Evolutionary conservation across 1,139 yeast species (phyloP).

Genomic region (Candida pseudocylindracea): DNA sequence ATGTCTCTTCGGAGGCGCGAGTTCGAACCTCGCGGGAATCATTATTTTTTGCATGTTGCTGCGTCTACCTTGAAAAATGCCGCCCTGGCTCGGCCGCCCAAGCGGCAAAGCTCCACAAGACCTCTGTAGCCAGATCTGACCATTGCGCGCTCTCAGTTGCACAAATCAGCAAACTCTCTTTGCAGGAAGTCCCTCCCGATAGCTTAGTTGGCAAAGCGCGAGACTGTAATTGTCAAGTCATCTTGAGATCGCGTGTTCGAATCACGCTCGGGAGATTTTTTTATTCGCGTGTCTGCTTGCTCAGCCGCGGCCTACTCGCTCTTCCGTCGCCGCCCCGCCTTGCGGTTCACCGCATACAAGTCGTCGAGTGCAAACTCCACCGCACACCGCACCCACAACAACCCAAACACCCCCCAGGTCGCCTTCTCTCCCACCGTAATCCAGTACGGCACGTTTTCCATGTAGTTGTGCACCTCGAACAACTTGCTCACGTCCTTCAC

Average conservation of each 20-base stretch:
- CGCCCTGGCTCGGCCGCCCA: no score
- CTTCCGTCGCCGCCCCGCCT: conserved; percentile 3
- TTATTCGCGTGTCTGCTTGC: neutral
- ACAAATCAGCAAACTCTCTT: no score
- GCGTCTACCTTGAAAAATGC: neutral
- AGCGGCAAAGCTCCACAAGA: no score
- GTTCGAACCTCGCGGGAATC: conserved; percentile 27
- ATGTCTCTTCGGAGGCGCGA: conserved; percentile 33
- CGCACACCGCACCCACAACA: conserved; percentile 73
- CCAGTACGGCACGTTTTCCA: conserved; percentile 76
- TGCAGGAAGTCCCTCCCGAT: conserved; percentile 2
- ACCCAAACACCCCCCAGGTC: conserved; percentile 81
- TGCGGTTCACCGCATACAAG: conserved; percentile 30
- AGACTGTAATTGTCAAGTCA: neutral
- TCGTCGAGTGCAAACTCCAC: conserved; percentile 81
- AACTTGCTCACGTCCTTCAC: conserved; percentile 47
- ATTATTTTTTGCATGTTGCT: no score
- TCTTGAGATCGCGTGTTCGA: neutral
- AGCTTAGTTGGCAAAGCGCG: conserved; percentile 1
- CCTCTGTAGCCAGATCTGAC: no score
- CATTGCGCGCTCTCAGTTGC: no score
- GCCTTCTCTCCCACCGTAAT: conserved; percentile 76
- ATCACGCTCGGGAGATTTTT: neutral
- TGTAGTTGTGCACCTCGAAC: conserved; percentile 47
- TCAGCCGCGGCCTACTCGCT: conserved; percentile 2